Evolutionary conservation across 257 asterid genomes (phyloP).

Genomic region (Solanum chiquidenum): DNA sequence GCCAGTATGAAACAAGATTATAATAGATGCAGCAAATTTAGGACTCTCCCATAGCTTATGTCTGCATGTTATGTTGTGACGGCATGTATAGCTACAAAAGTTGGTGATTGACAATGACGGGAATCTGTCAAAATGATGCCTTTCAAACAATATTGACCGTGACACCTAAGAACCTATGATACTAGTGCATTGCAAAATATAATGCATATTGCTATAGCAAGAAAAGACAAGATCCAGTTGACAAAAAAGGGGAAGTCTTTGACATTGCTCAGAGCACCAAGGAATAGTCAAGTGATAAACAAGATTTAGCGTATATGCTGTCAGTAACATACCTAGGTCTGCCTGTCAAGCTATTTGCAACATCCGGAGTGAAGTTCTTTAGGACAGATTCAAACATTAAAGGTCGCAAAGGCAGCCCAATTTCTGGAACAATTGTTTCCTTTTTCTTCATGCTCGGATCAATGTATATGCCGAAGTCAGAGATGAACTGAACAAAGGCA

Average conservation of each 20-base stretch:
- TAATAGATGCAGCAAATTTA: background rate
- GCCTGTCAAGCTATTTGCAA: conserved; percentile 53
- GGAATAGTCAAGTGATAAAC: background rate
- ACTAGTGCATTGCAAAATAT: background rate
- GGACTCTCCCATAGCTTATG: background rate
- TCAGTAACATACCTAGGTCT: conserved; percentile 50
- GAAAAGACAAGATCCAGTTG: background rate
- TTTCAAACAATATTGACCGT: background rate
- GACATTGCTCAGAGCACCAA: background rate
- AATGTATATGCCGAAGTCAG: conserved; percentile 41
- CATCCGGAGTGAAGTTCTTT: conserved; percentile 67
- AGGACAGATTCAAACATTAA: conserved; percentile 65
- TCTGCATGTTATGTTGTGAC: background rate
- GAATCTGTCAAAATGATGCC: background rate
- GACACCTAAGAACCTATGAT: background rate
- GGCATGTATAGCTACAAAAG: background rate
- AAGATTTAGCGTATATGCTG: background rate
- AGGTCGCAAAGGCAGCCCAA: conserved; percentile 65
- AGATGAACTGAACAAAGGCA: conserved; percentile 74
- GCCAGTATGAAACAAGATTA: background rate
- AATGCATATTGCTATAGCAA: background rate
- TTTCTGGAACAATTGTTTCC: conserved; percentile 29
- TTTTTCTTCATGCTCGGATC: conserved; percentile 37
- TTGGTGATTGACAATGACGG: background rate
- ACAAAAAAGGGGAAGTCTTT: background rate